These are phyloP conservation scores for Neofusicoccum ribis DNA, from an alignment of 2,329 filamentous ascomycete species.

Conservation along the genomic window DNA sequence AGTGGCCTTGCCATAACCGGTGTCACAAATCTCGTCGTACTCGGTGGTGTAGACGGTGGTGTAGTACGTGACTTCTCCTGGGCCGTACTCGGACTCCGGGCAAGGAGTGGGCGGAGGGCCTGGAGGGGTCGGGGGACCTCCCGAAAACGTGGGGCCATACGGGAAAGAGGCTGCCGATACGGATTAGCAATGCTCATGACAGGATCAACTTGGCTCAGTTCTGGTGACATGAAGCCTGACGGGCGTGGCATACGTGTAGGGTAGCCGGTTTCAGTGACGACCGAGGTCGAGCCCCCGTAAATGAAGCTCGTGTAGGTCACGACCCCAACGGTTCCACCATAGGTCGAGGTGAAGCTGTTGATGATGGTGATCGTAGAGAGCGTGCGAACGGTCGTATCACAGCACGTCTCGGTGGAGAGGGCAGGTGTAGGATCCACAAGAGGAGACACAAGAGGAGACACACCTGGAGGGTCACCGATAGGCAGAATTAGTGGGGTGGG, in stretches of 20 bases:
- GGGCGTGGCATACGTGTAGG: background rate
- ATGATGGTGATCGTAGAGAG: background rate
- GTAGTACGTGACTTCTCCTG: background rate
- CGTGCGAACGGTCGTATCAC: background rate
- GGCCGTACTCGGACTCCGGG: background rate
- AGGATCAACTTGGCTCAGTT: background rate
- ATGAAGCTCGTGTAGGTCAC: background rate
- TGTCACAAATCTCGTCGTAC: background rate
- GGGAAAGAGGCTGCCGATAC: background rate
- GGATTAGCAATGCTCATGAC: background rate
- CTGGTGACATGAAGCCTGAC: background rate
- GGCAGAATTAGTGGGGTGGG: background rate
- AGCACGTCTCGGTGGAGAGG: background rate
- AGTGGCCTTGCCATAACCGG: background rate
- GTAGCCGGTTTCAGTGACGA: background rate
- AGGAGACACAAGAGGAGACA: background rate
- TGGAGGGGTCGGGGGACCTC: background rate
- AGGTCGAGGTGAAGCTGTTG: background rate
- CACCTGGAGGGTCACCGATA: background rate
- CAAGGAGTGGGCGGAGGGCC: background rate
- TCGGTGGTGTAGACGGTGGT: constrained; percentile 2
- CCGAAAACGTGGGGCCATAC: background rate
- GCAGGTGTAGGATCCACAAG: background rate
- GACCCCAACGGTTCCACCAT: background rate
- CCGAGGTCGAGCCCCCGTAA: background rate